phyloP scores from a whole-genome alignment of 192 early-diverging fungal genomes.

The Coemansia sp. region DNA sequence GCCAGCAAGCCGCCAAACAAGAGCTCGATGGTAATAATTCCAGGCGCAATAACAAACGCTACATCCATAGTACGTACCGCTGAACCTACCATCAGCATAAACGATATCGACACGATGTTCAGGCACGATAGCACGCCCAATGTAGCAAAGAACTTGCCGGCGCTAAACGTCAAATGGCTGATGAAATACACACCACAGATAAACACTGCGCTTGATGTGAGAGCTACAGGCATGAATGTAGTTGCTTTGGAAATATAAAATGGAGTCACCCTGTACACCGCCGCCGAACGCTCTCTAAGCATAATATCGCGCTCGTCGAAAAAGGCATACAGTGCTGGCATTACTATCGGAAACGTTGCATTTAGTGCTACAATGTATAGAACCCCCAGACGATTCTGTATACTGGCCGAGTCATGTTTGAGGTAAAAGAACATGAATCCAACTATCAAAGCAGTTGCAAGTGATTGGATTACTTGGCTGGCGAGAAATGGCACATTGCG shows the following conservation, averaged over 20 bases:
- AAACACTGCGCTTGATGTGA: slow-evolving; percentile 39
- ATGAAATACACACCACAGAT: slow-evolving; percentile 48
- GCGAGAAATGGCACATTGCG: slow-evolving; percentile 46
- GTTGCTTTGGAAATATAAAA: slow-evolving; percentile 67
- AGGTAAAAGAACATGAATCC: slow-evolving; percentile 64
- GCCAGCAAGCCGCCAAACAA: slow-evolving; percentile 56
- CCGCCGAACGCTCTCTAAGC: slow-evolving; percentile 64
- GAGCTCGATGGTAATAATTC: slow-evolving; percentile 47
- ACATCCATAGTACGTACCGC: slow-evolving; percentile 38
- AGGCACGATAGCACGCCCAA: slow-evolving; percentile 41
- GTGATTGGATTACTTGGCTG: slow-evolving; percentile 40
- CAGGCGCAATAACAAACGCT: slow-evolving; percentile 48
- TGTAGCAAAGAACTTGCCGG: slow-evolving; percentile 44
- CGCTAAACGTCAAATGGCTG: slow-evolving; percentile 38
- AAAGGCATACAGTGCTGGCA: slow-evolving; percentile 56
- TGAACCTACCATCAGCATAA: slow-evolving; percentile 53
- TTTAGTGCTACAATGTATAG: slow-evolving; percentile 57
- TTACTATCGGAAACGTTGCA: slow-evolving; percentile 61
- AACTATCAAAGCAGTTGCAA: slow-evolving; percentile 50
- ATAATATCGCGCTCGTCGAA: slow-evolving; percentile 59
- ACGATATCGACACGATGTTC: slow-evolving; percentile 46
- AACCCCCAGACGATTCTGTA: slow-evolving; percentile 56
- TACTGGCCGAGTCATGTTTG: slow-evolving; percentile 48
- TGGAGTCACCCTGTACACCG: slow-evolving; percentile 63
- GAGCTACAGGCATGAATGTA: slow-evolving; percentile 50